Evolutionary conservation across 225 moss, liverwort and hornwort genomes (phyloP).

Genomic region (Marchantia polymorpha): DNA sequence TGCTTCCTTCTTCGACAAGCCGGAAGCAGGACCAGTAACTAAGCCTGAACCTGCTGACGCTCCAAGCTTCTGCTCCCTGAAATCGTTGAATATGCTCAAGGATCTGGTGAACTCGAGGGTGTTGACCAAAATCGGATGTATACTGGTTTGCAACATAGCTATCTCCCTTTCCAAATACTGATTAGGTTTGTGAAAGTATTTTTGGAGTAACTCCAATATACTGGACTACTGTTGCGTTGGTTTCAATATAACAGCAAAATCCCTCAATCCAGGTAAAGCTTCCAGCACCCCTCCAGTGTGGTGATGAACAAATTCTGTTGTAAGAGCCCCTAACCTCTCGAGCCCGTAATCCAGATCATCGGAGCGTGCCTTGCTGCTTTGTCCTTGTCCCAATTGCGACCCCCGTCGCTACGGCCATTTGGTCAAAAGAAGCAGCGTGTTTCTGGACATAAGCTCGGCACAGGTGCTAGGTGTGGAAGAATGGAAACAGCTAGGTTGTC

Average conservation of each 20-base stretch:
- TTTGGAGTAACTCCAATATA: slow-evolving; percentile 44
- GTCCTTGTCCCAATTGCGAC: slow-evolving; percentile 84
- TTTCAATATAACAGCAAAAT: slow-evolving; percentile 76
- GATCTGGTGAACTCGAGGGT: slow-evolving; percentile 18
- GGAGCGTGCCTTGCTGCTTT: slow-evolving; percentile 45
- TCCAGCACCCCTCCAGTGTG: slow-evolving; percentile 72
- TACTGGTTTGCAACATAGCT: slow-evolving; percentile 63
- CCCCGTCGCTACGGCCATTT: too few relatives aligned
- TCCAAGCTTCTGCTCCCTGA: not conserved
- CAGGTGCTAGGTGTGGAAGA: too few relatives aligned
- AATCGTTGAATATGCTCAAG: not conserved
- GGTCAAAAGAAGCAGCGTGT: too few relatives aligned
- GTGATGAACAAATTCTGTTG: slow-evolving; percentile 79
- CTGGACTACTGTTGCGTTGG: slow-evolving; percentile 61
- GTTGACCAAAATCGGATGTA: slow-evolving; percentile 52
- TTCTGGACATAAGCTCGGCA: too few relatives aligned
- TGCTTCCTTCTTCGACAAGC: not conserved
- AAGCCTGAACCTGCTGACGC: not conserved
- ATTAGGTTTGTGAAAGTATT: slow-evolving; percentile 36
- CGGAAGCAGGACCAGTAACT: not conserved
- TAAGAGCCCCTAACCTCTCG: slow-evolving; percentile 63
- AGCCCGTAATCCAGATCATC: slow-evolving; percentile 61
- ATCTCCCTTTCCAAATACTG: slow-evolving; percentile 69
- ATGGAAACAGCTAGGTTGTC: too few relatives aligned
- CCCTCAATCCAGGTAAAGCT: slow-evolving; percentile 74